phyloP scores from a whole-genome alignment of 257 asterid genomes.

The Solanum chmielewskii region DNA sequence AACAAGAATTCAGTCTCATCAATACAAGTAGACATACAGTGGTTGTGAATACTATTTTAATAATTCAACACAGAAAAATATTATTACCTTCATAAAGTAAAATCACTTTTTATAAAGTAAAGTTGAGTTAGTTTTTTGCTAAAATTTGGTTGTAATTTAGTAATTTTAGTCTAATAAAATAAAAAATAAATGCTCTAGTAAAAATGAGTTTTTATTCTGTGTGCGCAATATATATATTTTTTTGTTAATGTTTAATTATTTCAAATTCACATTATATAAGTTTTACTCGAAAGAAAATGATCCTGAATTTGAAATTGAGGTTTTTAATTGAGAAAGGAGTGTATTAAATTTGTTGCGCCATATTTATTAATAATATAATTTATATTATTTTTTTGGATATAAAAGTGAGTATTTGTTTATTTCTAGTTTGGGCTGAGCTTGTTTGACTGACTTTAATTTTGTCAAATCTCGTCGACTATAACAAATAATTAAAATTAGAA shows the following conservation, averaged over 20 bases:
- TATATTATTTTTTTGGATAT: neutral
- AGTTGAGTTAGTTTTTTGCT: neutral
- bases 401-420: neutral
- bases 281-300: fast-evolving
- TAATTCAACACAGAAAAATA: neutral
- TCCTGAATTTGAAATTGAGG: fast-evolving
- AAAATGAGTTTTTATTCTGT: too few relatives aligned
- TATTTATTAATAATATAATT: too few relatives aligned
- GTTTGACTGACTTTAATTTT: neutral
- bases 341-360: neutral
- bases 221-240: fast-evolving
- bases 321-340: too few relatives aligned
- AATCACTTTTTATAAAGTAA: neutral
- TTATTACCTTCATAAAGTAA: conserved; percentile 18
- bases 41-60: neutral
- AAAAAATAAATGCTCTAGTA: too few relatives aligned
- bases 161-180: neutral
- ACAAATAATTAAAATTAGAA: neutral
- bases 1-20: neutral
- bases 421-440: neutral
- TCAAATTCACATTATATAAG: too few relatives aligned
- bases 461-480: neutral
- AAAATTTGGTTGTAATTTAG: neutral
- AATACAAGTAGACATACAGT: neutral
- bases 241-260: too few relatives aligned